Evolutionary conservation across 441 rosid species (phyloP).

Genomic region (Bocquillonia castaneifolia): DNA sequence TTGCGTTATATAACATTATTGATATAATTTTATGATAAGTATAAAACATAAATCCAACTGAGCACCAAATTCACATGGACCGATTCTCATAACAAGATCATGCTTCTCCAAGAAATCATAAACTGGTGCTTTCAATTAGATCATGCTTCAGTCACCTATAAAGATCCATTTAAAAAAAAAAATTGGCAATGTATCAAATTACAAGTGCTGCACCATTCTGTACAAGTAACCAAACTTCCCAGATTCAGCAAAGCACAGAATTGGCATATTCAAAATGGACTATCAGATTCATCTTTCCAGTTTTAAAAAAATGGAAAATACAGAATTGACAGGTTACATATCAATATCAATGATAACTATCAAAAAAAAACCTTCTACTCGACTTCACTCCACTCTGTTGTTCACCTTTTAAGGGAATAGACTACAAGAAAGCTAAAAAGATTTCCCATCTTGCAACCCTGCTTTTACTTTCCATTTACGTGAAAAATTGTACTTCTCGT

Average conservation of each 20-base stretch:
- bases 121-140: too few relatives aligned
- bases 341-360: slow-evolving; percentile 21
- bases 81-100: too few relatives aligned
- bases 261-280: background rate
- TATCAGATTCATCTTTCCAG: slow-evolving; percentile 16
- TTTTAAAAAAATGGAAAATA: slow-evolving; percentile 20
- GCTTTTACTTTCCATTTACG: slow-evolving; percentile 19
- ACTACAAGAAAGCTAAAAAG: slow-evolving; percentile 22
- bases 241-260: background rate
- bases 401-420: slow-evolving; percentile 21
- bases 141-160: too few relatives aligned
- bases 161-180: too few relatives aligned
- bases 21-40: too few relatives aligned
- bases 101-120: too few relatives aligned
- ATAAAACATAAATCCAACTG: too few relatives aligned
- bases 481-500: slow-evolving; percentile 18
- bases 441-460: slow-evolving; percentile 12
- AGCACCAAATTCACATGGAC: too few relatives aligned
- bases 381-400: slow-evolving; percentile 17
- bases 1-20: too few relatives aligned
- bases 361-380: slow-evolving; percentile 22
- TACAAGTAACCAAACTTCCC: background rate
- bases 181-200: too few relatives aligned
- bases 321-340: slow-evolving; percentile 11
- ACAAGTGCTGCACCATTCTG: too few relatives aligned